phyloP scores from a whole-genome alignment of 2,329 filamentous ascomycete species.

The Colletotrichum sidae region DNA sequence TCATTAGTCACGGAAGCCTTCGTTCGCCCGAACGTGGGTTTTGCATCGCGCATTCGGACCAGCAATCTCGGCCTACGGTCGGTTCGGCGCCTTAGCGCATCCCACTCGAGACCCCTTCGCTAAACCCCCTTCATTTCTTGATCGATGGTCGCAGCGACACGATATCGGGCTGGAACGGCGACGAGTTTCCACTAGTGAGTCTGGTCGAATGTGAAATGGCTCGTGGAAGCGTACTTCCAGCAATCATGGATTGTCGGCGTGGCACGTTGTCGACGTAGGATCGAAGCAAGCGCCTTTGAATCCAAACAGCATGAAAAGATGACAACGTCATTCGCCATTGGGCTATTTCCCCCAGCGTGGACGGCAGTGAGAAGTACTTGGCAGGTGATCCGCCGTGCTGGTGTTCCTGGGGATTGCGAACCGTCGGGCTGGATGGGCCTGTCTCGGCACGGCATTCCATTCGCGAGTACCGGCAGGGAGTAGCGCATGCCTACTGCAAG shows the following conservation, averaged over 20 bases:
- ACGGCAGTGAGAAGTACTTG: slow-evolving; percentile 4
- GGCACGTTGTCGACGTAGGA: no score
- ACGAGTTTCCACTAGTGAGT: not conserved
- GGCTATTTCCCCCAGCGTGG: not conserved
- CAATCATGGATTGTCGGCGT: no score
- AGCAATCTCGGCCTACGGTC: slow-evolving; percentile 11
- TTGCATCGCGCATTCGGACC: not conserved
- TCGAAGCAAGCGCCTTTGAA: no score
- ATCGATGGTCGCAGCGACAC: not conserved
- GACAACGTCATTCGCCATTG: no score
- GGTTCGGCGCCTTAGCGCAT: slow-evolving; percentile 23
- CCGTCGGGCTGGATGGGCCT: slow-evolving; percentile 16
- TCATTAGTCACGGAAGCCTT: not conserved
- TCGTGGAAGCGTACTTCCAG: no score
- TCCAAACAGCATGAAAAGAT: no score
- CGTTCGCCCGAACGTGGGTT: not conserved
- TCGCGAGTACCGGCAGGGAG: slow-evolving; percentile 5
- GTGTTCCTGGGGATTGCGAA: slow-evolving; percentile 21
- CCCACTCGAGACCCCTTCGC: slow-evolving; percentile 19
- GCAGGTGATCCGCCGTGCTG: slow-evolving; percentile 2
- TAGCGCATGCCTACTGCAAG: slow-evolving; percentile 2
- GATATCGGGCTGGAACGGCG: not conserved
- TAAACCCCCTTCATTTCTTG: slow-evolving; percentile 19
- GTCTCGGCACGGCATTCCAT: slow-evolving; percentile 13
- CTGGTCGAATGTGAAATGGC: no score